A percentile compares a stretch with the other conserved stretches of the same genome.
These are phyloP conservation scores for Gossypium gossypioides DNA, from an alignment of 441 rosid species.

Conservation along the genomic window DNA sequence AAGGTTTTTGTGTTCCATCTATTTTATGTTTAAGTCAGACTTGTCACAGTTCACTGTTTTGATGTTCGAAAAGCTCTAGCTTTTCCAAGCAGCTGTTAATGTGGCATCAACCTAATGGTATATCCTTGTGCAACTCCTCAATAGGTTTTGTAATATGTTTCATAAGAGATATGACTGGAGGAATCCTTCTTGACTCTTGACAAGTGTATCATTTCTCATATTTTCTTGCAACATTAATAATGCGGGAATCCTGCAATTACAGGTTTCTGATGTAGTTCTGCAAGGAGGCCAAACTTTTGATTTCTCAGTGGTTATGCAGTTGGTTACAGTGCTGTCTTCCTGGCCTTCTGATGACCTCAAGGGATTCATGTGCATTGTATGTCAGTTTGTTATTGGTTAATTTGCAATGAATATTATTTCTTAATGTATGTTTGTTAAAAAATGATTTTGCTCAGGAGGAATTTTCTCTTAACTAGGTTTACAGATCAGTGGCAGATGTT, in stretches of 20 bases:
- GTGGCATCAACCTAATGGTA: not conserved
- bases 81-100: not conserved
- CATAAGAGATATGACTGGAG: not conserved
- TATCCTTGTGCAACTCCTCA: not conserved
- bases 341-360: conserved; percentile 48
- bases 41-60: not conserved
- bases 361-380: conserved; percentile 80
- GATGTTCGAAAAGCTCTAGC: not conserved
- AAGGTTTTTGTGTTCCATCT: not conserved
- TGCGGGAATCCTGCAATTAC: conserved; percentile 20
- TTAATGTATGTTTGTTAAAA: not conserved
- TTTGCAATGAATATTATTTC: not conserved
- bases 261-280: conserved; percentile 82
- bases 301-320: conserved; percentile 68
- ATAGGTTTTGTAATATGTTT: not conserved
- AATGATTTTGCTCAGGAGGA: conserved; percentile 5
- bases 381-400: conserved; percentile 25
- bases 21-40: not conserved
- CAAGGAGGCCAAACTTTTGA: conserved; percentile 65
- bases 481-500: conserved; percentile 84
- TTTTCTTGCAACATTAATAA: conserved; percentile 11
- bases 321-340: conserved; percentile 60
- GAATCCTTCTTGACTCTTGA: not conserved
- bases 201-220: not conserved
- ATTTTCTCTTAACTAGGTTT: conserved; percentile 44